Base-by-base conservation (phyloP, 139 green algal species). In the Chlamydomonas sphaeroides region DNA sequence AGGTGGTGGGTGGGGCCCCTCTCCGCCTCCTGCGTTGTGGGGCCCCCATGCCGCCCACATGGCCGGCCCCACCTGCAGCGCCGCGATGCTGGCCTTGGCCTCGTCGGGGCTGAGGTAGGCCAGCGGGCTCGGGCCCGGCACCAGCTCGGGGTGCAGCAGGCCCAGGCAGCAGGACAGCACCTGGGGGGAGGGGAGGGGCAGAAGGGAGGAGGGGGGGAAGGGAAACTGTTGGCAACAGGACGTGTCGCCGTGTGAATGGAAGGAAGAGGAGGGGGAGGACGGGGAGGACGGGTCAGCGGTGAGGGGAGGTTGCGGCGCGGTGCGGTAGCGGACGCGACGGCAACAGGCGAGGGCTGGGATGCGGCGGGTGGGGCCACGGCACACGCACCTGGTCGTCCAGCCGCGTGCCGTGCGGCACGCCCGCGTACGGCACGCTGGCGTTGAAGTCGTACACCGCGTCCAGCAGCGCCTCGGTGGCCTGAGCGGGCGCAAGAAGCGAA, bases 381-480 rank as follows among this genome's bases (percentile, higher is more conserved):
- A n/a, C n/a, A n/a, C n/a, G n/a, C n/a, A n/a, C n/a, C 35, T 51
- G 66, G 62, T 72, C 86, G 71, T 75, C 83, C 62, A 82, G 18
- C 65, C 41, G 65, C 56, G 15, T 73, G 63, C 65, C 72, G 5
- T 65, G 36, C 14, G 79, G 41, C 28, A 96, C 73, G 21, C 95
- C 95, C 25, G 65, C 48, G 53, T 95, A 96, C 0, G 94, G 91
- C 56, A 98, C 83, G 70, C 90, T 94, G 0, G 94, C 92, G 78
- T 96, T 97, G 89, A 96, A 95, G 87, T 98, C 92, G 71, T 87
- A 78, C 33, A 97, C 86, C 18, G 86, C 84, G 70, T 94, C 91
- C 48, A 93, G 62, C 70, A 96, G 77, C 28, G 81, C 39, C 20
- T 83, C 68, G 1, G 75, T 79, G 28, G 83, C 85, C 72, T 92